These are phyloP conservation scores for Nematocida sp. DNA, from an alignment of 371 early-diverging fungal genomes.

Conservation along the genomic window DNA sequence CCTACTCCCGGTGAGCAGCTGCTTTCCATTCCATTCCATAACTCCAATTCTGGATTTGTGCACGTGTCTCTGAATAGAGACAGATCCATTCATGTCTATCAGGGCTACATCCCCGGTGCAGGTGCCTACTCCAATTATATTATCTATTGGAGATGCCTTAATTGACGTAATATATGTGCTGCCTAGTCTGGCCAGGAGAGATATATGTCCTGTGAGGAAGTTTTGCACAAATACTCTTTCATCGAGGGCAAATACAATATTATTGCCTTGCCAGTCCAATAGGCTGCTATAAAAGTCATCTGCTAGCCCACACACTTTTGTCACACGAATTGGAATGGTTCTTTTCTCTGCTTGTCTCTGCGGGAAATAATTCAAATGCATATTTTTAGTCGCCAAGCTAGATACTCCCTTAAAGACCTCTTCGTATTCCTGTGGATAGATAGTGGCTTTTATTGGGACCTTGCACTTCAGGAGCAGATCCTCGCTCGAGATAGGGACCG, in stretches of 20 bases:
- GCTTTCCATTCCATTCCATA: constrained; percentile 50
- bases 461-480: constrained; percentile 28
- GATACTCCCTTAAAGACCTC: not conserved
- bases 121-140: constrained; percentile 53
- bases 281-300: constrained; percentile 65
- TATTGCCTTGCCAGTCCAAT: constrained; percentile 63
- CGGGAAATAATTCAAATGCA: no score
- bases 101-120: constrained; percentile 46
- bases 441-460: not conserved
- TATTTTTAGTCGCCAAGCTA: no score
- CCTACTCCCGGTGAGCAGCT: constrained; percentile 60
- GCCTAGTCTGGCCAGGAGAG: constrained; percentile 28
- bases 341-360: constrained; percentile 1
- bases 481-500: constrained; percentile 24
- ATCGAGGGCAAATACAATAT: constrained; percentile 57
- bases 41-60: constrained; percentile 63
- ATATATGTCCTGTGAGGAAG: constrained; percentile 52
- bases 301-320: constrained; percentile 49
- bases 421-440: constrained; percentile 31
- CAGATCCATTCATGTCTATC: constrained; percentile 39
- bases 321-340: constrained; percentile 28
- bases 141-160: constrained; percentile 41
- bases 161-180: constrained; percentile 54
- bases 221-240: constrained; percentile 58
- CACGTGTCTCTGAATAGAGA: constrained; percentile 17